Conservation (phyloP, 768 basidiomycete genomes). For the Lentinula detonsa region DNA sequence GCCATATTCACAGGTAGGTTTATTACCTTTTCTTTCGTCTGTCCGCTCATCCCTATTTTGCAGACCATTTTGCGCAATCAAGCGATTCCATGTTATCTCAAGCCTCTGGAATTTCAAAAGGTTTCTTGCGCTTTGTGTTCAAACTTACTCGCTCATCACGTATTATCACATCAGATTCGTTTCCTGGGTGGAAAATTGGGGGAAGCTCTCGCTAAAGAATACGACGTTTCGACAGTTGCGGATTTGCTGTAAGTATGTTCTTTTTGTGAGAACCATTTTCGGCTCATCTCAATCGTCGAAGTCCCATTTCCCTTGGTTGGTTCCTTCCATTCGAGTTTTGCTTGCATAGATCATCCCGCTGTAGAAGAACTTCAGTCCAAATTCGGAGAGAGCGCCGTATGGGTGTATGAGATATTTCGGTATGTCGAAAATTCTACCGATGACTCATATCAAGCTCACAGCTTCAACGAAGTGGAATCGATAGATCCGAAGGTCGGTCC, state of each 20-base stretch:
- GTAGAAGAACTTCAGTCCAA: slow-evolving; percentile 74
- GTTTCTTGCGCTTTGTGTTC: slow-evolving; percentile 22
- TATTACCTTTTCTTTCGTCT: neutral
- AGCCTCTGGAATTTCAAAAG: slow-evolving; percentile 86
- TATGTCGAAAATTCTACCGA: slow-evolving; percentile 22
- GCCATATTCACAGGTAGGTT: slow-evolving; percentile 73
- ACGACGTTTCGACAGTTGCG: slow-evolving; percentile 82
- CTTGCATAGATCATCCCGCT: slow-evolving; percentile 10
- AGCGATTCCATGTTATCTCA: slow-evolving; percentile 81
- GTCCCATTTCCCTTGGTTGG: slow-evolving; percentile 54
- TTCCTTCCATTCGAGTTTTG: neutral
- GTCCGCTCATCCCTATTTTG: neutral
- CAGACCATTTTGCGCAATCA: slow-evolving; percentile 81
- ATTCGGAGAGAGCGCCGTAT: slow-evolving; percentile 78
- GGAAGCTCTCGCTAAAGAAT: slow-evolving; percentile 78
- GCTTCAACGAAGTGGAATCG: slow-evolving; percentile 61
- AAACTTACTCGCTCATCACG: neutral
- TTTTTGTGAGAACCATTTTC: neutral
- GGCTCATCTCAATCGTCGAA: neutral
- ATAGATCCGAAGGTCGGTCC: slow-evolving; percentile 72
- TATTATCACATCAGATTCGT: slow-evolving; percentile 58
- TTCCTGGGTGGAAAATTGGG: slow-evolving; percentile 95
- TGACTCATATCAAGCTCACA: neutral
- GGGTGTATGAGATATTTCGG: slow-evolving; percentile 92
- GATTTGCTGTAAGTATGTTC: slow-evolving; percentile 76